These are phyloP conservation scores for Plectosphaerella cucumerina DNA, from an alignment of 2,329 filamentous ascomycete genomes.

Conservation along the genomic window DNA sequence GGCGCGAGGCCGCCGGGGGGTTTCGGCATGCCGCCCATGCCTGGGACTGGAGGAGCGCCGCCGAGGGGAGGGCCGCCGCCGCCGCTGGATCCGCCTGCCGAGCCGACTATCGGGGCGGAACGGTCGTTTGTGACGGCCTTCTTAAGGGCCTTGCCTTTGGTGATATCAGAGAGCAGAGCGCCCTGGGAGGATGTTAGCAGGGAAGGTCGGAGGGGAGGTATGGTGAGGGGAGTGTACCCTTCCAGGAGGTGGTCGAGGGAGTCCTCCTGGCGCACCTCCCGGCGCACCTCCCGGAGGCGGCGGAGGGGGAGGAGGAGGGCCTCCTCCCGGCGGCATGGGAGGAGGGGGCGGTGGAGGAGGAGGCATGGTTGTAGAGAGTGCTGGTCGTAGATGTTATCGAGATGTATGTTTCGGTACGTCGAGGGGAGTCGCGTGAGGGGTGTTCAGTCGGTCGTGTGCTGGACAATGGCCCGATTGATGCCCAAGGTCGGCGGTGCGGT, in stretches of 20 bases:
- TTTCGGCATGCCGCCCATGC: conserved; percentile 38
- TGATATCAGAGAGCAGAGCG: conserved; percentile 82
- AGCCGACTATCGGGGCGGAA: conserved; percentile 70
- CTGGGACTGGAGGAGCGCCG: conserved; percentile 79
- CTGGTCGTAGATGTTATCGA: not conserved
- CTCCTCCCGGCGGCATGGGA: conserved; percentile 51
- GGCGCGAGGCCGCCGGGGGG: conserved; percentile 66
- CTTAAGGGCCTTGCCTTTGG: conserved; percentile 73
- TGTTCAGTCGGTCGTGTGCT: not conserved
- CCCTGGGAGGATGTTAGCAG: conserved; percentile 48
- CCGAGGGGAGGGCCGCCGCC: conserved; percentile 58
- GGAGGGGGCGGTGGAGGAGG: conserved; percentile 70
- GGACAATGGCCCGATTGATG: conserved; percentile 3
- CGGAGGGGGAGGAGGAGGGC: conserved; percentile 63
- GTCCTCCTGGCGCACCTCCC: conserved; percentile 31
- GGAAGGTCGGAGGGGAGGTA: not conserved
- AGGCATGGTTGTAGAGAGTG: conserved; percentile 24
- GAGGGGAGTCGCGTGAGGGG: not conserved
- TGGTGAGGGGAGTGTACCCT: conserved; percentile 51
- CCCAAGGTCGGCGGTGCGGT: conserved; percentile 5
- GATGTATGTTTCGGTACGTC: not conserved
- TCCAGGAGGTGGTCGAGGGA: conserved; percentile 54
- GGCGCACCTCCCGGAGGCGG: conserved; percentile 34
- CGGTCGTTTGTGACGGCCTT: conserved; percentile 90
- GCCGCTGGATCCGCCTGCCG: conserved; percentile 47